Evolutionary conservation across 768 basidiomycete species (phyloP), one percentile per base, ranked within the genome.

Genomic region (Postia placenta): DNA sequence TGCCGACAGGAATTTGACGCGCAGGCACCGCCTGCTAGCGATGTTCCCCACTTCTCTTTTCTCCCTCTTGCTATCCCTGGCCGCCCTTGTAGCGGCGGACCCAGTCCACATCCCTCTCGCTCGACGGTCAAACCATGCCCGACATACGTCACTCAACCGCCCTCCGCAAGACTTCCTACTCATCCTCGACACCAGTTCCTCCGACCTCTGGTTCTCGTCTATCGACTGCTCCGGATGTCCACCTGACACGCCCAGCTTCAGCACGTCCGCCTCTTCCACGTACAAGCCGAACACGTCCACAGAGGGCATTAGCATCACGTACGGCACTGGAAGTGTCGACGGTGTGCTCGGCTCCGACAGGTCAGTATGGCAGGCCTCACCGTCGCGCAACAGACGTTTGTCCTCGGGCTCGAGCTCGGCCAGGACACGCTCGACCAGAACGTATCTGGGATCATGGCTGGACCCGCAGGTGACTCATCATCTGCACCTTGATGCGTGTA

Each of bases 161-260:
- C 58, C 45, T 30, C 12, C 81, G 0, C 90, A 92, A 64, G 35
- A 68, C 2, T 85, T 96, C 60, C 72, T 81, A 47, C 72, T 96
- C 47, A 80, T 96, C 47, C 78, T 97, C 26, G 95, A 97, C 65
- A 97, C 95, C 0, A 92, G 92, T 14, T 91, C 87, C 0, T 81
- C n/a, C n/a, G n/a, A n/a, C n/a, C n/a, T n/a, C n/a, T n/a, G n/a
- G n/a, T n/a, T n/a, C n/a, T n/a, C n/a, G 0, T 72, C 74, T 14
- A 62, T 66, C 0, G 41, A 59, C 54, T 92, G 79, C 60, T 19
- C 4, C 11, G 53, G 50, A 47, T 88, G 84, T 54, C 48, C 54
- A 11, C 3, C 48, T 0, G 47, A 45, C 17, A 69, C 74, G 0
- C 76, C 80, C 0, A 25, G 70, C 33, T 85, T 78, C 57, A 61